Evolutionary conservation across 192 early-diverging fungal species (phyloP).

Genomic region (Backusella tarrabulga): DNA sequence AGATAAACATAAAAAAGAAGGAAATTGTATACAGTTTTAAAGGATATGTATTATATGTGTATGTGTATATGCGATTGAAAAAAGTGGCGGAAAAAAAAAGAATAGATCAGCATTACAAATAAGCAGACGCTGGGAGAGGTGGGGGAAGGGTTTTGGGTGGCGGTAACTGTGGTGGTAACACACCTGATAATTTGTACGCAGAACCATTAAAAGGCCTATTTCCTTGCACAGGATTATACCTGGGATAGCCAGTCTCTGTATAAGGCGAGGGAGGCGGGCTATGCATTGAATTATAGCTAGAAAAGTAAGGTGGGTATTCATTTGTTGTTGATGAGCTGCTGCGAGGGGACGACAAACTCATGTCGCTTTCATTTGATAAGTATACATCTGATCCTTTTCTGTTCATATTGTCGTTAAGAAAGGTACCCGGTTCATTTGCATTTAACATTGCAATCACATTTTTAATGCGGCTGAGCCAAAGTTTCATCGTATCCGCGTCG

Average conservation of each 20-base stretch:
- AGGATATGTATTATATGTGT: background rate
- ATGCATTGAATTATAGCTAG: background rate
- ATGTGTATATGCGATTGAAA: background rate
- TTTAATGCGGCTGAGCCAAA: slow-evolving; percentile 24
- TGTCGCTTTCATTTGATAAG: background rate
- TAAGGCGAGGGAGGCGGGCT: background rate
- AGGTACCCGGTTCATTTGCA: background rate
- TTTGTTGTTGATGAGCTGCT: background rate
- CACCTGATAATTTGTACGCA: slow-evolving; percentile 2
- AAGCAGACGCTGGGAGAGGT: background rate
- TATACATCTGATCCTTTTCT: background rate
- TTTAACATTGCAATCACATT: slow-evolving; percentile 11
- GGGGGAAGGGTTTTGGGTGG: background rate
- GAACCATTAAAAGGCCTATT: background rate
- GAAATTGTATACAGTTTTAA: background rate
- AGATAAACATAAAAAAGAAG: background rate
- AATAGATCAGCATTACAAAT: slow-evolving; percentile 1
- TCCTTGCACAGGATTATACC: background rate
- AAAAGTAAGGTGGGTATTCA: background rate
- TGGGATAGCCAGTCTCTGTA: background rate
- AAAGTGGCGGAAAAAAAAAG: background rate
- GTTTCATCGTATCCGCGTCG: slow-evolving; percentile 11
- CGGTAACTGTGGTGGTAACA: slow-evolving; percentile 3
- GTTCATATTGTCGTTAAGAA: background rate
- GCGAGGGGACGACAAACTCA: background rate